phyloP scores from a whole-genome alignment of 495 filamentous ascomycete genomes.

The Aspergillus avenaceus region DNA sequence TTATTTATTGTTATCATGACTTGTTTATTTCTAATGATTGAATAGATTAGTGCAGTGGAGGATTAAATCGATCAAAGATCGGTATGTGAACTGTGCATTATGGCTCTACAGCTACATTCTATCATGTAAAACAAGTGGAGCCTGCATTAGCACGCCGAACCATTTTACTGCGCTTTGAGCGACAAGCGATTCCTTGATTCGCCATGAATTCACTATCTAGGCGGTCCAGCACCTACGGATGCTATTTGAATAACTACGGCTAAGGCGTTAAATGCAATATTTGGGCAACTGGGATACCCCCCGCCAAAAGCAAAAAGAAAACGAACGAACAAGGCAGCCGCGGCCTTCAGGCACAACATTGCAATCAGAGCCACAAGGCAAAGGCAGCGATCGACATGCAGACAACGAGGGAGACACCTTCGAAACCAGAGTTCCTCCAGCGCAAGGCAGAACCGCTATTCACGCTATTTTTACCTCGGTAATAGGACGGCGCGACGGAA shows the following conservation, averaged over 20 bases:
- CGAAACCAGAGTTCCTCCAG: background rate
- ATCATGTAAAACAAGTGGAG: background rate
- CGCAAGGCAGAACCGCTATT: background rate
- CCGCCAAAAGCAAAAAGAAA: background rate
- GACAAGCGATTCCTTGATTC: too few relatives aligned
- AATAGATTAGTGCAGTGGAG: too few relatives aligned
- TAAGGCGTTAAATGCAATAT: background rate
- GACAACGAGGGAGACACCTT: background rate
- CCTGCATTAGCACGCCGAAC: background rate
- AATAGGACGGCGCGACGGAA: background rate
- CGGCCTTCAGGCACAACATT: background rate
- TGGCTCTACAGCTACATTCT: too few relatives aligned
- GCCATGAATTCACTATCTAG: background rate
- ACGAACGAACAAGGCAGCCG: background rate
- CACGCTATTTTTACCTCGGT: background rate
- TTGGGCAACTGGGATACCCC: background rate
- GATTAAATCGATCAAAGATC: too few relatives aligned
- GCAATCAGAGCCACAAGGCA: constrained; percentile 1
- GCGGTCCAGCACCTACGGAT: background rate
- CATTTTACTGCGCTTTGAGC: too few relatives aligned
- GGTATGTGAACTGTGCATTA: too few relatives aligned
- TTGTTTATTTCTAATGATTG: too few relatives aligned
- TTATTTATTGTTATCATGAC: too few relatives aligned
- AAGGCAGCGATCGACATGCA: background rate
- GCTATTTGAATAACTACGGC: background rate